Conservation (phyloP, 2,329 filamentous ascomycete genomes). For the Torrubiella hemipterigena region DNA sequence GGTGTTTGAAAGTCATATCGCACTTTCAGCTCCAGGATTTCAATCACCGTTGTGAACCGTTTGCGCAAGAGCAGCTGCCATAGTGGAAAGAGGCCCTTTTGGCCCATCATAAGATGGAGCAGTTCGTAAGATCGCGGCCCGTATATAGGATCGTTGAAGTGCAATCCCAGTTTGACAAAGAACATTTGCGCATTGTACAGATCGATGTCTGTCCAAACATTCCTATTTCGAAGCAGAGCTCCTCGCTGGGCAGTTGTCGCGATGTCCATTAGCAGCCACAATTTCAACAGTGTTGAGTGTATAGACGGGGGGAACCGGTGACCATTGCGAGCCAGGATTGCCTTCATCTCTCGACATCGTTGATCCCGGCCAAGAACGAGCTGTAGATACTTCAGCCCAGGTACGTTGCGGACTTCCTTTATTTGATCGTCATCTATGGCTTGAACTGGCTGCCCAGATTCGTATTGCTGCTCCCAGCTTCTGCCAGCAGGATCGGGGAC, state of each 20-base stretch:
- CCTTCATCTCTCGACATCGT: conserved; percentile 49
- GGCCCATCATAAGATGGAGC: conserved; percentile 46
- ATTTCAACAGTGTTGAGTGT: conserved; percentile 41
- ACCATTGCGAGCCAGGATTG: conserved; percentile 43
- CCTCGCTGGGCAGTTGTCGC: conserved; percentile 42
- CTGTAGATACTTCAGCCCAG: conserved; percentile 53
- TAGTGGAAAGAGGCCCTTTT: conserved; percentile 41
- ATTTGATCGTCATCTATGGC: conserved; percentile 4
- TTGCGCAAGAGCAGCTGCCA: conserved; percentile 48
- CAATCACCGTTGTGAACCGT: conserved; percentile 32
- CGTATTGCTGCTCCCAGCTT: conserved; percentile 18
- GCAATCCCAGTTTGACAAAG: conserved; percentile 60
- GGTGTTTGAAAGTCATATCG: conserved; percentile 41
- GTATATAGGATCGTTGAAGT: conserved; percentile 50
- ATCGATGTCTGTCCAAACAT: conserved; percentile 46
- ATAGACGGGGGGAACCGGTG: conserved; percentile 40
- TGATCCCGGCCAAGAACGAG: conserved; percentile 51
- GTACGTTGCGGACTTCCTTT: conserved; percentile 36
- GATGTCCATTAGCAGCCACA: conserved; percentile 65
- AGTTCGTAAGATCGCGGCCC: conserved; percentile 38
- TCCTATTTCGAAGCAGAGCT: conserved; percentile 36
- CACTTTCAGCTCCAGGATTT: conserved; percentile 44
- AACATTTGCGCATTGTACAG: conserved; percentile 52
- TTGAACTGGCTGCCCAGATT: neutral
- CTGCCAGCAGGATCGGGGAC: conserved; percentile 46